These are phyloP conservation scores for Suillus spraguei DNA, from an alignment of 768 basidiomycete species.

Conservation along the genomic window DNA sequence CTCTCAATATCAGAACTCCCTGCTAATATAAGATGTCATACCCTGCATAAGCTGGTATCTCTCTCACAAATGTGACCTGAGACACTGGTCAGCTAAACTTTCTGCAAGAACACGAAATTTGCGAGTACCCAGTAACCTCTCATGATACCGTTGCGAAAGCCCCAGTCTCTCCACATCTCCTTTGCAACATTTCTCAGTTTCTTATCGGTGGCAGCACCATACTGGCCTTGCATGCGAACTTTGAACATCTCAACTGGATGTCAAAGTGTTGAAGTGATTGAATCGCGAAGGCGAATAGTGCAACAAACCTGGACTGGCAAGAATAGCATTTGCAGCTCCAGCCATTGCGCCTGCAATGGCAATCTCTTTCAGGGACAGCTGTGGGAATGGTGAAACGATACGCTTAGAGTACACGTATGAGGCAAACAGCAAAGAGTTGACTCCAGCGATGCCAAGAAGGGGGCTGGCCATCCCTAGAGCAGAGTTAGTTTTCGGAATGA, in stretches of 20 bases:
- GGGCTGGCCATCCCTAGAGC: constrained; percentile 87
- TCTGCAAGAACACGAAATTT: constrained; percentile 4
- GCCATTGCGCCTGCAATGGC: constrained; percentile 91
- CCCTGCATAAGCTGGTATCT: constrained; percentile 97
- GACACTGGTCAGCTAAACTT: neutral
- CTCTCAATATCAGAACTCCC: constrained; percentile 1
- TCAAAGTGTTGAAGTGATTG: neutral
- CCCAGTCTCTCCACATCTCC: constrained; percentile 89
- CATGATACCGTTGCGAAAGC: constrained; percentile 89
- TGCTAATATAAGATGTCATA: constrained; percentile 8
- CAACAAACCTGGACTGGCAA: constrained; percentile 82
- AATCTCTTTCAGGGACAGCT: constrained; percentile 77
- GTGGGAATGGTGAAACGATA: constrained; percentile 85
- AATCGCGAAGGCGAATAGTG: neutral
- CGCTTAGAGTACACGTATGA: constrained; percentile 84
- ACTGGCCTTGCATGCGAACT: constrained; percentile 96
- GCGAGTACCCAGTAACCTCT: constrained; percentile 87
- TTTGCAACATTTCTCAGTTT: constrained; percentile 66
- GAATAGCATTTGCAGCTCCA: constrained; percentile 85
- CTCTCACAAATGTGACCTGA: constrained; percentile 87
- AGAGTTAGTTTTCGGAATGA: neutral
- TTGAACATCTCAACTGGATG: constrained; percentile 94
- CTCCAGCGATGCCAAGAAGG: constrained; percentile 89
- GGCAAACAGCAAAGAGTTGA: constrained; percentile 94
- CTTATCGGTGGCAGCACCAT: constrained; percentile 81